Evolutionary conservation across 805 yeast species (phyloP), one percentile per base, ranked within the genome.

Genomic region (Starmerella vitae): DNA sequence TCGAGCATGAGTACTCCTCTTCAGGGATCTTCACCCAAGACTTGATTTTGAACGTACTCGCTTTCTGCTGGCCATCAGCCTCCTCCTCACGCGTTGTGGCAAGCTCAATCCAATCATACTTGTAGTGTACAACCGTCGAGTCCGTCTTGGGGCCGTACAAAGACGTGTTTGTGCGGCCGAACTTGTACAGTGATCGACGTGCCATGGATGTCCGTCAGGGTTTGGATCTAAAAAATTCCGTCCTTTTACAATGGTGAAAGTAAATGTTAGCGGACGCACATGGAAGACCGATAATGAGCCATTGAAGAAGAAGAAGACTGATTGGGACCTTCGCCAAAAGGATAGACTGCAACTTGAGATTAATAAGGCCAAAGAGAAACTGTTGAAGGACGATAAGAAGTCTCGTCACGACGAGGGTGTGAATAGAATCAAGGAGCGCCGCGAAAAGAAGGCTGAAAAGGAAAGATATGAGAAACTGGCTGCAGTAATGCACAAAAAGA

Each of bases 401-500:
- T 66, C 67, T 14, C 74, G 63, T 41, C 74, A 68, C 52, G 65
- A 69, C 47, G 68, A 62, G 20, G 68, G 69, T 36, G 49, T 52
- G 33, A 39, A 47, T 12, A 39, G 46, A 14, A 47, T 57, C 43
- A 82, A 77, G 64, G 82, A 78, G 49, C 76, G 81, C 60, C 71
- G 79, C 55, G 85, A 76, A 51, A 72, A 74, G 58, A 79, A 78
- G 66, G 95, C 71, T 42, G 98, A 88, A 60, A 74, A 74, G 60
- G 96, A 88, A 58, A 72, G 98, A 52, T 82, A 76, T 55, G 93
- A 80, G 54, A 67, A 67, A 55, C 58, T 88, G 56, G 91, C 94
- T 10, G 70, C 72, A 41, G 83, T 79, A 61, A 82, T 88, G 94
- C 88, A 84, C 57, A 79, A 79, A 31, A 86, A 85, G 76, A 80